phyloP scores from a whole-genome alignment of 805 yeast genomes.

The Wickerhamiella vanderwaltii region DNA sequence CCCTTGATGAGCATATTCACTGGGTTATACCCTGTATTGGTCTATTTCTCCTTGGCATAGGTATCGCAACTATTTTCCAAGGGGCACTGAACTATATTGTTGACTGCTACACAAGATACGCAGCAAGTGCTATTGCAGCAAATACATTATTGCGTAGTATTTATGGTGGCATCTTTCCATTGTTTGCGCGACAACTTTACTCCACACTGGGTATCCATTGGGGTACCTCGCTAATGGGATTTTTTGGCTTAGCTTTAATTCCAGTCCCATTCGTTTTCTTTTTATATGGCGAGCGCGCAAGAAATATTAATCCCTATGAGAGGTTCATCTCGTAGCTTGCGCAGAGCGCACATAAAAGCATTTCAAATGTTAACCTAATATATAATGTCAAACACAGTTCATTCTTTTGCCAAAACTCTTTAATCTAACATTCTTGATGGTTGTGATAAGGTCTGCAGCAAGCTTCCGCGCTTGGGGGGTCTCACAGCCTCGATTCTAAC shows the following conservation, averaged over 20 bases:
- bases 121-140: slow-evolving; percentile 57
- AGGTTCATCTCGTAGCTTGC: too few relatives aligned
- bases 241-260: slow-evolving; percentile 34
- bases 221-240: slow-evolving; percentile 43
- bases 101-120: slow-evolving; percentile 45
- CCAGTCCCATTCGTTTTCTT: slow-evolving; percentile 42
- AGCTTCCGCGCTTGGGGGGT: too few relatives aligned
- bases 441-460: too few relatives aligned
- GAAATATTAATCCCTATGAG: slow-evolving; percentile 18
- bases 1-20: slow-evolving; percentile 34
- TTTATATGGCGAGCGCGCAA: slow-evolving; percentile 32
- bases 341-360: too few relatives aligned
- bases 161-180: slow-evolving; percentile 49
- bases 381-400: too few relatives aligned
- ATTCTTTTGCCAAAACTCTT: too few relatives aligned
- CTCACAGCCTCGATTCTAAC: too few relatives aligned
- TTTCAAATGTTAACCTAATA: too few relatives aligned
- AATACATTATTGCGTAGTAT: slow-evolving; percentile 46
- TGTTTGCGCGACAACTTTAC: slow-evolving; percentile 52
- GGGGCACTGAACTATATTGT: slow-evolving; percentile 51
- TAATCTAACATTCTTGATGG: too few relatives aligned
- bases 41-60: slow-evolving; percentile 39
- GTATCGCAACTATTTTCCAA: slow-evolving; percentile 46
- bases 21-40: slow-evolving; percentile 50
- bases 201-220: slow-evolving; percentile 37